Evolutionary conservation across 495 filamentous ascomycete species (phyloP).

Genomic region (Hyaloscypha variabilis): DNA sequence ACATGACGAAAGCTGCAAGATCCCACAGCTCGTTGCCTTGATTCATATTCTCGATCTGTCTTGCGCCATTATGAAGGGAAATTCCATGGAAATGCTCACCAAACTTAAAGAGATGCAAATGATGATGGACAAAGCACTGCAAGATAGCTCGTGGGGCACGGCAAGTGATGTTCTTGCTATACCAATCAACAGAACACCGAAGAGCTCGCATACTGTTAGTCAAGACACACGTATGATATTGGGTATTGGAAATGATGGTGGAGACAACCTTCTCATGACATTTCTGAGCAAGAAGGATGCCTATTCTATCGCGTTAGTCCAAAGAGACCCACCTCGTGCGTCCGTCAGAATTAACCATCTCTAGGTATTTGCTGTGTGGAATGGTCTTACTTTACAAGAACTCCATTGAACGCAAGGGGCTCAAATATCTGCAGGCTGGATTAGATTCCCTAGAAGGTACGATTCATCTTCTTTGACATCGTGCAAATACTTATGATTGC

Average conservation of each 20-base stretch:
- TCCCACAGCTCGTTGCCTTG: conserved; percentile 74
- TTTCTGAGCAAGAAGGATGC: conserved; percentile 52
- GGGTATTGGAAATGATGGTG: conserved; percentile 47
- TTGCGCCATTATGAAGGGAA: conserved; percentile 67
- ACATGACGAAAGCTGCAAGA: conserved; percentile 64
- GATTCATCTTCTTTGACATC: conserved; percentile 15
- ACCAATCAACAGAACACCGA: conserved; percentile 70
- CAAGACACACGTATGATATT: conserved; percentile 54
- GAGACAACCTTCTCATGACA: conserved; percentile 48
- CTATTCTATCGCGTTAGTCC: conserved; percentile 48
- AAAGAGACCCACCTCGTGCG: not conserved
- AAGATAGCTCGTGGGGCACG: conserved; percentile 59
- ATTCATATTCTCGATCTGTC: conserved; percentile 80
- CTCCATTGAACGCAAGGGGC: conserved; percentile 65
- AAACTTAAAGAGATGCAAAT: conserved; percentile 74
- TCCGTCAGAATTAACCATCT: conserved; percentile 2
- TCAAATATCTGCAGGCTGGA: conserved; percentile 69
- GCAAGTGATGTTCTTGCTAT: conserved; percentile 72
- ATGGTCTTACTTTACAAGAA: conserved; percentile 66
- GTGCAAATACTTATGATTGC: conserved; percentile 33
- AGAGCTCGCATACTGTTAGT: conserved; percentile 71
- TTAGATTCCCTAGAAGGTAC: conserved; percentile 58
- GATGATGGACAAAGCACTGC: conserved; percentile 63
- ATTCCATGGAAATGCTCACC: conserved; percentile 59
- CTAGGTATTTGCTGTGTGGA: conserved; percentile 65